These are phyloP conservation scores for Dendrobium huoshanense DNA, from an alignment of 106 monocot species.

Conservation along the genomic window DNA sequence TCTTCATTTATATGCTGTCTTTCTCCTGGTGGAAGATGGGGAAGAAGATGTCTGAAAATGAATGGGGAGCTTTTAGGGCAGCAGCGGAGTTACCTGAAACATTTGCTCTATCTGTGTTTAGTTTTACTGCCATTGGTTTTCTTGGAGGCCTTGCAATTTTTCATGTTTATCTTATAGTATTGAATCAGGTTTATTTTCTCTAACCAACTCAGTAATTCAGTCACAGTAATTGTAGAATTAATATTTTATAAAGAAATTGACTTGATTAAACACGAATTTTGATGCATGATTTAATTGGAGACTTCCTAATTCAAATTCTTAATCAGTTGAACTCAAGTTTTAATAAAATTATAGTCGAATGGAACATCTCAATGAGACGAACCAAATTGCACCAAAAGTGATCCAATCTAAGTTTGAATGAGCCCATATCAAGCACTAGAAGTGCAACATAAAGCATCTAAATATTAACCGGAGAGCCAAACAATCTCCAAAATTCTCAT, in stretches of 20 bases:
- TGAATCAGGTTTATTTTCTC: conserved; percentile 35
- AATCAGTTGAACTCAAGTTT: no score
- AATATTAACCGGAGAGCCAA: no score
- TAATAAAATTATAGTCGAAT: no score
- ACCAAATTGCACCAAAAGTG: no score
- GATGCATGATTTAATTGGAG: no score
- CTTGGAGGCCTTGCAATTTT: conserved; percentile 21
- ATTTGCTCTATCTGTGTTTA: conserved; percentile 28
- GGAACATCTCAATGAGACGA: no score
- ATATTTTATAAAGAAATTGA: background rate
- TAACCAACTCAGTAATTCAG: background rate
- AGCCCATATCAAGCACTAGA: no score
- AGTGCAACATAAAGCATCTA: no score
- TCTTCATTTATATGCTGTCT: conserved; percentile 35
- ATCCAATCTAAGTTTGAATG: no score
- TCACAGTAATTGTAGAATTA: background rate
- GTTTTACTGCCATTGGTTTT: conserved; percentile 43
- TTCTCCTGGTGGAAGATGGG: conserved; percentile 36
- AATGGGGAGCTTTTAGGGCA: conserved; percentile 5
- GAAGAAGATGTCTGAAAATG: conserved; percentile 9
- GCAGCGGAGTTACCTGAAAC: conserved; percentile 39
- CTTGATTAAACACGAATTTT: no score
- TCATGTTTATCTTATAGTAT: conserved; percentile 46
- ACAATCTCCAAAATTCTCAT: no score
- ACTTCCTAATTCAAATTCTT: no score